phyloP scores from a whole-genome alignment of 2,329 filamentous ascomycete species.

The Fusarium brevicatenulatum region DNA sequence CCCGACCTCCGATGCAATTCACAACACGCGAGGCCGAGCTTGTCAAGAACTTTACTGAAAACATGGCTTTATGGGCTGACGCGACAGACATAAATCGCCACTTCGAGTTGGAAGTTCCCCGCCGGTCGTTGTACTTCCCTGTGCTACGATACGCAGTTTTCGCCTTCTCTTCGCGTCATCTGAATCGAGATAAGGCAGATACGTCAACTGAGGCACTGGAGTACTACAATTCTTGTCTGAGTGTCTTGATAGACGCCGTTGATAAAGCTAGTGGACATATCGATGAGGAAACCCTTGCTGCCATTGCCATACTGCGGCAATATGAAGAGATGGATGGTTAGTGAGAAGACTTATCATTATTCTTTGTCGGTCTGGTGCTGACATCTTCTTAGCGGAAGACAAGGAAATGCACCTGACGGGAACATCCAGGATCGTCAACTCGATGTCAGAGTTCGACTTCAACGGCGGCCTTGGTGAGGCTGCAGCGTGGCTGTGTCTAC shows the following conservation, averaged over 20 bases:
- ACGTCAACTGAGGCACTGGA: not conserved
- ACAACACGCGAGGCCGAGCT: not conserved
- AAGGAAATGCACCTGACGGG: constrained; percentile 5
- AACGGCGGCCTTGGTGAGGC: constrained; percentile 1
- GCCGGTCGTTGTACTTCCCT: not conserved
- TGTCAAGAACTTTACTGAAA: not conserved
- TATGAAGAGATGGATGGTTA: constrained; percentile 4
- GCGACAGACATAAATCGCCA: not conserved
- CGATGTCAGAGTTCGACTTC: not conserved
- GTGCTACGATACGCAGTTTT: not conserved
- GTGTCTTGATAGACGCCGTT: not conserved
- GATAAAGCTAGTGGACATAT: not conserved
- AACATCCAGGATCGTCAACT: constrained; percentile 1
- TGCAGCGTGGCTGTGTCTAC: not conserved
- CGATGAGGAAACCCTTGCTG: not conserved
- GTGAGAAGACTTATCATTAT: accelerated
- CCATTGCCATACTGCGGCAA: not conserved
- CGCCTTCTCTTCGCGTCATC: not conserved
- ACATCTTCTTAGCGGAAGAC: not conserved
- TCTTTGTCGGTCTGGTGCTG: no score
- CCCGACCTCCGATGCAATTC: not conserved
- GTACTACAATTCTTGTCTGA: not conserved
- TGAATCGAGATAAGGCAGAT: not conserved
- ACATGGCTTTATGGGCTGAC: not conserved
- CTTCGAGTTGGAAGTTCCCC: not conserved